These are phyloP conservation scores for Sarocladium kiliense DNA, from an alignment of 2,329 filamentous ascomycete genomes.

Conservation along the genomic window DNA sequence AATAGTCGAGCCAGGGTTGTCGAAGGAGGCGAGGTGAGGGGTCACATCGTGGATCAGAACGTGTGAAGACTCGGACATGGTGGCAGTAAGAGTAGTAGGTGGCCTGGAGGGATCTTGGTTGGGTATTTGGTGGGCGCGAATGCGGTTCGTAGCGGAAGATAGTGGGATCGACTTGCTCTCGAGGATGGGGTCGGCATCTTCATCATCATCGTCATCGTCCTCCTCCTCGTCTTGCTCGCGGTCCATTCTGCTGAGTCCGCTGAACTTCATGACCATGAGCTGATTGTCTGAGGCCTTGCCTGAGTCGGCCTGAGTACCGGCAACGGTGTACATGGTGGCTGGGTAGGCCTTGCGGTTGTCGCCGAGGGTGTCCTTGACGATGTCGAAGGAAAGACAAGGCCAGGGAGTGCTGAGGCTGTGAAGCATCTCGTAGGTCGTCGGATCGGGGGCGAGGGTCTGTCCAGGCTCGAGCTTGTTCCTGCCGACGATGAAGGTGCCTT, in stretches of 20 bases:
- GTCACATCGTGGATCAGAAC: conserved; percentile 94
- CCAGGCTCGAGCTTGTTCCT: conserved; percentile 86
- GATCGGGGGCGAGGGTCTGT: conserved; percentile 85
- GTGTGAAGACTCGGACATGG: conserved; percentile 85
- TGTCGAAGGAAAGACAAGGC: conserved; percentile 96
- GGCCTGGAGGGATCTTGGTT: conserved; percentile 63
- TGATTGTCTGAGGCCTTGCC: conserved; percentile 78
- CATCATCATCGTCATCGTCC: conserved; percentile 64
- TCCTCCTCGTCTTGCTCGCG: conserved; percentile 59
- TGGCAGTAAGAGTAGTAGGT: conserved; percentile 79
- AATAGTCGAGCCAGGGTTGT: conserved; percentile 77
- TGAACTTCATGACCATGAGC: conserved; percentile 94
- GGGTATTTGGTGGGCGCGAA: conserved; percentile 78
- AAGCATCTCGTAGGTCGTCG: conserved; percentile 96
- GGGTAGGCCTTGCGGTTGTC: conserved; percentile 91
- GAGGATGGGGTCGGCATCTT: conserved; percentile 80
- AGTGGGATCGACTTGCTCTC: conserved; percentile 88
- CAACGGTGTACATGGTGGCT: conserved; percentile 89
- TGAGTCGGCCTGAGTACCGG: conserved; percentile 85
- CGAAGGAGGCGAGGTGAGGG: conserved; percentile 82
- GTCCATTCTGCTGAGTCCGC: conserved; percentile 84
- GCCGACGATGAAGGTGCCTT: conserved; percentile 88
- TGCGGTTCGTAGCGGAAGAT: conserved; percentile 85
- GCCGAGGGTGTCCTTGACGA: conserved; percentile 79
- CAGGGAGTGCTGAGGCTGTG: conserved; percentile 91